Evolutionary conservation across 768 basidiomycete genomes (phyloP).

Genomic region (Kockovaella imperatae): DNA sequence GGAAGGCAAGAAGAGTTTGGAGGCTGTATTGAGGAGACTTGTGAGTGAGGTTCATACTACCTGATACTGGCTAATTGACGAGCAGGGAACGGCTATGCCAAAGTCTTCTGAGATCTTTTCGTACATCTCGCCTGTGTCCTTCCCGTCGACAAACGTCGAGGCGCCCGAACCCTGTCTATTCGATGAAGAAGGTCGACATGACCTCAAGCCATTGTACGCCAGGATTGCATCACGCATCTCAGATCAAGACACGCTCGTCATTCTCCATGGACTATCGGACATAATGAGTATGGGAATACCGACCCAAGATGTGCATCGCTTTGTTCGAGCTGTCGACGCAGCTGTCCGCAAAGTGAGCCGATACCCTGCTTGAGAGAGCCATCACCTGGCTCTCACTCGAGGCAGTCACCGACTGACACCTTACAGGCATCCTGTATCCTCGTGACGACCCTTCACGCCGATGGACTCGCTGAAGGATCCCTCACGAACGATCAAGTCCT

Average conservation of each 20-base stretch:
- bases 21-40: slow-evolving; percentile 36
- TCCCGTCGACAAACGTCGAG: slow-evolving; percentile 2
- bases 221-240: background rate
- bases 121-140: slow-evolving; percentile 23
- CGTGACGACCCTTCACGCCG: slow-evolving; percentile 35
- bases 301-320: slow-evolving; percentile 14
- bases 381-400: background rate
- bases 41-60: slow-evolving; percentile 31
- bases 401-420: background rate
- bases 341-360: slow-evolving; percentile 13
- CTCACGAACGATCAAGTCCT: slow-evolving; percentile 16
- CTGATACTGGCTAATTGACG: background rate
- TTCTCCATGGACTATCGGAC: slow-evolving; percentile 36
- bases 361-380: background rate
- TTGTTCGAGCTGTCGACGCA: slow-evolving; percentile 28
- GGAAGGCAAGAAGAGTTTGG: slow-evolving; percentile 30
- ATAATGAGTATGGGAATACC: slow-evolving; percentile 28
- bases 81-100: slow-evolving; percentile 1
- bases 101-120: slow-evolving; percentile 8
- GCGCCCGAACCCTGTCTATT: slow-evolving; percentile 17
- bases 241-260: slow-evolving; percentile 12
- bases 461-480: slow-evolving; percentile 19
- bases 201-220: slow-evolving; percentile 6
- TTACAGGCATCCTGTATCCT: slow-evolving; percentile 18
- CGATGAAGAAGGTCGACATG: slow-evolving; percentile 11